Percentiles rank a stretch among this genome's conserved stretches.
phyloP scores from a whole-genome alignment of 176 grass and related monocot species.

The Musa beccarii region DNA sequence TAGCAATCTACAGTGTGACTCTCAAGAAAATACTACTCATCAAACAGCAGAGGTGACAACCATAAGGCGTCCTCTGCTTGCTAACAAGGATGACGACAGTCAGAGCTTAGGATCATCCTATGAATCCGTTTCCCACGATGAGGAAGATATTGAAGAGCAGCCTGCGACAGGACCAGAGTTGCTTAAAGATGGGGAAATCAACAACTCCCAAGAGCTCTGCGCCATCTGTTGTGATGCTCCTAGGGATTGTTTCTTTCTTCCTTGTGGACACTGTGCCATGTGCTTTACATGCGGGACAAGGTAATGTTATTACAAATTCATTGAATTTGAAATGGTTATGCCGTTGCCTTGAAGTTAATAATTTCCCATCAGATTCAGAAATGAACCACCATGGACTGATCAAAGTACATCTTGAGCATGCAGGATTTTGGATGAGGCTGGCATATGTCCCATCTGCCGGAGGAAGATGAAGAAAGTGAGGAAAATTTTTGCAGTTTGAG shows the following conservation, averaged over 20 bases:
- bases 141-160: conserved; percentile 24
- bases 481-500: conserved; percentile 55
- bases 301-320: conserved; percentile 12
- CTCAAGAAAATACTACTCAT: conserved; percentile 1
- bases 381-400: background rate
- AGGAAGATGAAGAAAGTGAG: conserved; percentile 78
- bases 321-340: background rate
- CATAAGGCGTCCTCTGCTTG: conserved; percentile 24
- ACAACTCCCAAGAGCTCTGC: conserved; percentile 25
- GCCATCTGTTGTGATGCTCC: conserved; percentile 41
- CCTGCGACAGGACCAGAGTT: conserved; percentile 10
- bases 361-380: background rate
- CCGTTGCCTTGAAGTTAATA: background rate
- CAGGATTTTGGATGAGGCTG: conserved; percentile 54
- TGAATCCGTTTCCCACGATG: conserved; percentile 63
- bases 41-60: background rate
- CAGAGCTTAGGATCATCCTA: conserved; percentile 69
- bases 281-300: conserved; percentile 60
- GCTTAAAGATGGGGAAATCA: conserved; percentile 12
- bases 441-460: conserved; percentile 48
- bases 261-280: conserved; percentile 56
- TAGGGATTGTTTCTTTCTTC: conserved; percentile 69
- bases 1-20: conserved; percentile 16
- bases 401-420: conserved; percentile 1
- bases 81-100: conserved; percentile 49